Percentiles rank a stretch among this genome's conserved stretches.
Conservation (phyloP, 305 asterid species). For the Solanum hybrid region DNA sequence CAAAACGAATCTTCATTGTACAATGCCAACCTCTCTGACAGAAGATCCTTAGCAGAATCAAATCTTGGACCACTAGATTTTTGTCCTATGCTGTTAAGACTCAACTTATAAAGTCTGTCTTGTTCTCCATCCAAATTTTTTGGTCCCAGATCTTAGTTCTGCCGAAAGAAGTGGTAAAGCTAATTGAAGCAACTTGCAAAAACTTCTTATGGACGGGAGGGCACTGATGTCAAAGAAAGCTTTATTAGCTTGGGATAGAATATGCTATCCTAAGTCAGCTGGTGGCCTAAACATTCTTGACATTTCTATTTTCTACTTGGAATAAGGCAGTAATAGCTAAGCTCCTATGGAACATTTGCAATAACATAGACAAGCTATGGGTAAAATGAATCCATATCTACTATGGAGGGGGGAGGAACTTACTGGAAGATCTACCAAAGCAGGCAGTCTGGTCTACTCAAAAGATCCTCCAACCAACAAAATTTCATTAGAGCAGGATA, state of each 20-base stretch:
- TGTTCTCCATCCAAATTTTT: background rate
- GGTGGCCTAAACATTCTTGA: background rate
- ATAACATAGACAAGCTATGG: background rate
- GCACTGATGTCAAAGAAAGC: background rate
- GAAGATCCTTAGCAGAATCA: background rate
- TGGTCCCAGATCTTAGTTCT: background rate
- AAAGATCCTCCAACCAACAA: background rate
- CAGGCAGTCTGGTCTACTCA: background rate
- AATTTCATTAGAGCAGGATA: background rate
- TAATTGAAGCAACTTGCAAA: background rate
- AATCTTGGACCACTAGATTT: background rate
- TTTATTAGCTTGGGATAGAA: background rate
- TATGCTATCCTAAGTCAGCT: background rate
- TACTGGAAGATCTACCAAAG: background rate
- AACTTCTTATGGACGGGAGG: background rate
- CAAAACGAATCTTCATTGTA: background rate
- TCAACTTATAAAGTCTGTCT: background rate
- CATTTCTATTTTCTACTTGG: background rate
- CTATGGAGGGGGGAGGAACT: background rate
- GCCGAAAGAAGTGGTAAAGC: background rate
- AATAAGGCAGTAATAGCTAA: background rate
- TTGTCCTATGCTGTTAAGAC: background rate
- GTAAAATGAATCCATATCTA: background rate
- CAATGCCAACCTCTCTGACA: background rate
- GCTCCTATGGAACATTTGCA: background rate